These are phyloP conservation scores for Penicillium sp. DNA, from an alignment of 2,329 filamentous ascomycete genomes.

Conservation along the genomic window DNA sequence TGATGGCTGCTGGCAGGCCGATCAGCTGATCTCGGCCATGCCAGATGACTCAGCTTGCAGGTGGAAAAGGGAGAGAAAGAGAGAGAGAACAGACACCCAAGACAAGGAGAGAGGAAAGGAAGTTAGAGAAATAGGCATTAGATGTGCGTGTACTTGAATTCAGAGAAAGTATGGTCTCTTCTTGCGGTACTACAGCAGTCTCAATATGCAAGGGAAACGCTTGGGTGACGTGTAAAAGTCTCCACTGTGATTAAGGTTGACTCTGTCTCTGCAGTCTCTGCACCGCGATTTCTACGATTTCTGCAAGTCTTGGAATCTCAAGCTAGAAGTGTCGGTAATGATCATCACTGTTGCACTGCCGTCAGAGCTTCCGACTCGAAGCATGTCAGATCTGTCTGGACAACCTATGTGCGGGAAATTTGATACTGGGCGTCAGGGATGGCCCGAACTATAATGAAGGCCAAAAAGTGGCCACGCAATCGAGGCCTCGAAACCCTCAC, in stretches of 20 bases:
- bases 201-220: conserved; percentile 3
- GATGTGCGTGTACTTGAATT: neutral
- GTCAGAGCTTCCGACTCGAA: neutral
- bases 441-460: neutral
- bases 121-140: neutral
- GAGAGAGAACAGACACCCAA: neutral
- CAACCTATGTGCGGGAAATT: neutral
- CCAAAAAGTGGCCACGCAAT: neutral
- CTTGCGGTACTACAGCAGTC: neutral
- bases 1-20: neutral
- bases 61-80: neutral
- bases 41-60: conserved; percentile 2
- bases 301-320: no score
- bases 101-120: neutral
- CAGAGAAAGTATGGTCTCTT: conserved; percentile 1
- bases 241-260: neutral
- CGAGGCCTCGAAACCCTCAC: neutral
- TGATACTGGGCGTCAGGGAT: neutral
- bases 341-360: no score
- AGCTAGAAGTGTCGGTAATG: no score
- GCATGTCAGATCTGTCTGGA: neutral
- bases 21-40: conserved; percentile 6
- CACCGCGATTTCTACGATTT: neutral
- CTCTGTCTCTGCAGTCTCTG: neutral
- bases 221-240: neutral